Conservation (phyloP, 1,284 basidiomycete species). For the Exsudoporus floridanus region DNA sequence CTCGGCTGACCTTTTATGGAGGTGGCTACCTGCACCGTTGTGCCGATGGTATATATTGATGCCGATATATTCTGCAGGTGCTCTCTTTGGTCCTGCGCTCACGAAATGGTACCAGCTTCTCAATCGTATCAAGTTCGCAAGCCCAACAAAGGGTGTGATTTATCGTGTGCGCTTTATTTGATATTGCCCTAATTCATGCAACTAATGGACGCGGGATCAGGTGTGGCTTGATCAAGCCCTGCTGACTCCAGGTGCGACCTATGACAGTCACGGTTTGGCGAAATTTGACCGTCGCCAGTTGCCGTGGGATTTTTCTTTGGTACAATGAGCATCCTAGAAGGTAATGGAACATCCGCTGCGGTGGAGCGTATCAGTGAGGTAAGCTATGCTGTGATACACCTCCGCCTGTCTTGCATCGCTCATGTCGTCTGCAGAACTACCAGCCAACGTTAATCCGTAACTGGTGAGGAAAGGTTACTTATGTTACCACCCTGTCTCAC, state of each 20-base stretch:
- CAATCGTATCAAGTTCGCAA: conserved; percentile 60
- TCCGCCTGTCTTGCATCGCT: background rate
- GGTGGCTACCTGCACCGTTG: conserved; percentile 38
- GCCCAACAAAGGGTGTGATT: conserved; percentile 53
- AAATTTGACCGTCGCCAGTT: conserved; percentile 37
- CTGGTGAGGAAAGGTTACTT: conserved; percentile 47
- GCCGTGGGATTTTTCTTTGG: conserved; percentile 74
- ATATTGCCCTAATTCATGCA: background rate
- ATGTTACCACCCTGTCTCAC: background rate
- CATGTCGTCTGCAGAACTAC: conserved; percentile 49
- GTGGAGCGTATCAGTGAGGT: conserved; percentile 56
- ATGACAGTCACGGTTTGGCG: background rate
- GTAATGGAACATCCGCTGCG: conserved; percentile 57
- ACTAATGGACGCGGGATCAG: conserved; percentile 36
- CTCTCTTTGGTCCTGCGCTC: conserved; percentile 67
- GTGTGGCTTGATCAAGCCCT: conserved; percentile 74
- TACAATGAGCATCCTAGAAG: conserved; percentile 72
- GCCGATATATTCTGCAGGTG: conserved; percentile 41
- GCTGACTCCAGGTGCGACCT: conserved; percentile 57
- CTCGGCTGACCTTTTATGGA: conserved; percentile 73
- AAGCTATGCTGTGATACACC: conserved; percentile 17
- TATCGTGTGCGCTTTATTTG: conserved; percentile 50
- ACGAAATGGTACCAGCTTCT: conserved; percentile 72
- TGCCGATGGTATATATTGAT: conserved; percentile 5
- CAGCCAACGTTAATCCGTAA: conserved; percentile 69